A percentile compares a stretch with the other conserved stretches of the same genome.
Conservation (phyloP, 2,329 filamentous ascomycete species). For the Epichloe hybrida region DNA sequence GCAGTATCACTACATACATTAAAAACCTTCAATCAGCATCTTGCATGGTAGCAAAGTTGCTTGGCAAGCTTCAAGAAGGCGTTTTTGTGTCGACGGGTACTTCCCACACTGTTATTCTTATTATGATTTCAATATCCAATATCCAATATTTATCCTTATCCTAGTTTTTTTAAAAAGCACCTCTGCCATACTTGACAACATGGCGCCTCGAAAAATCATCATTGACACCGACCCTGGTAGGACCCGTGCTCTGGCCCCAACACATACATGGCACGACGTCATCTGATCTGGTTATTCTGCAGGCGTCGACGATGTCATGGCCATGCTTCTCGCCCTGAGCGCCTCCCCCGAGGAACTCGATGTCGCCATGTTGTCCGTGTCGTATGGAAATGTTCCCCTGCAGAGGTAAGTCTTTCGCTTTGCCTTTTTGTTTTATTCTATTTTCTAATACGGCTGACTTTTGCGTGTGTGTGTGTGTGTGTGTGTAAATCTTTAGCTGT, state of each 20-base stretch:
- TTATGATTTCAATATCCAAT: neutral
- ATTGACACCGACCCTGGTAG: slow-evolving; percentile 75
- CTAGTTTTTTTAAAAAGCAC: neutral
- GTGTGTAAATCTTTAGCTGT: slow-evolving; percentile 40
- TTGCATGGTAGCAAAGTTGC: neutral
- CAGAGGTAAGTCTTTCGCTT: slow-evolving; percentile 43
- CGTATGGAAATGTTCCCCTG: slow-evolving; percentile 86
- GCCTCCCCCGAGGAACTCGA: slow-evolving; percentile 77
- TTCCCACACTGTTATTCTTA: neutral
- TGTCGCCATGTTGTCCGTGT: slow-evolving; percentile 72
- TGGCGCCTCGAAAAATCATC: slow-evolving; percentile 68
- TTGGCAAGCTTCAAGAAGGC: neutral
- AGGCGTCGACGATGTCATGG: slow-evolving; percentile 84
- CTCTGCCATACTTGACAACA: slow-evolving; percentile 15
- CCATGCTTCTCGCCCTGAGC: slow-evolving; percentile 74
- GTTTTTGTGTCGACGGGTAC: neutral
- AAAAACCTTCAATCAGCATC: neutral
- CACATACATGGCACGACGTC: neutral
- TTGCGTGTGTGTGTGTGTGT: neutral
- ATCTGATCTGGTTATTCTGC: neutral
- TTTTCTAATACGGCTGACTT: neutral
- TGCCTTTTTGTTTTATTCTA: neutral
- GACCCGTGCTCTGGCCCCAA: slow-evolving; percentile 6
- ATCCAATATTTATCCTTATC: neutral
- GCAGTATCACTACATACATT: too few relatives aligned